Percentiles rank a stretch among this genome's conserved stretches.
Evolutionary conservation across 371 early-diverging fungal genomes (phyloP).

Genomic region (Mortierella sp.): DNA sequence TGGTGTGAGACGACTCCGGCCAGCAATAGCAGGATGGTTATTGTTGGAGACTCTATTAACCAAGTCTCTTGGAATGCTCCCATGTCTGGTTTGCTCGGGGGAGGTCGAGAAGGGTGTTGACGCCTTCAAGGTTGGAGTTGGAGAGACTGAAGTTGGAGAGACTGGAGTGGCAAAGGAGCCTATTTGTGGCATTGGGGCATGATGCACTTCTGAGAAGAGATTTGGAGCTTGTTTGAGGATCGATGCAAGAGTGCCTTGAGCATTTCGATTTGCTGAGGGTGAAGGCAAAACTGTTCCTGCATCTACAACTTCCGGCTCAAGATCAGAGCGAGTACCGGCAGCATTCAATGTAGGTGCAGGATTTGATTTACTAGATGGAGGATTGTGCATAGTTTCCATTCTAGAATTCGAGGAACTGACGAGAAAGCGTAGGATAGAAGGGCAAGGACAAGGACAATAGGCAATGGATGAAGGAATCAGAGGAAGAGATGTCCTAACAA

Average conservation of each 20-base stretch:
- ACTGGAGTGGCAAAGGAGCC: slow-evolving; percentile 3
- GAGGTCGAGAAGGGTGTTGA: not conserved
- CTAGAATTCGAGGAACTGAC: not conserved
- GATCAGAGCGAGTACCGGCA: not conserved
- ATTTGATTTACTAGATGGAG: not conserved
- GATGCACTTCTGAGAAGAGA: slow-evolving; percentile 20
- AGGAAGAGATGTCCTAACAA: too few relatives aligned
- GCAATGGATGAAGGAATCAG: too few relatives aligned
- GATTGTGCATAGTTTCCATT: not conserved
- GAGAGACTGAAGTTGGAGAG: not conserved
- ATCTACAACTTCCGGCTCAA: not conserved
- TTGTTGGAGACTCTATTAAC: too few relatives aligned
- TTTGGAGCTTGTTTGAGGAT: slow-evolving; percentile 24
- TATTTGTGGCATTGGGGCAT: slow-evolving; percentile 16
- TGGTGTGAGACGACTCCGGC: too few relatives aligned
- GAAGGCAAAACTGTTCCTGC: not conserved
- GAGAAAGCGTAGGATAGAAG: not conserved
- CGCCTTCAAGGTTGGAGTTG: not conserved
- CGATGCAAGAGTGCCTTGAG: slow-evolving; percentile 18
- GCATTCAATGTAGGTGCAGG: not conserved
- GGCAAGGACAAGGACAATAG: too few relatives aligned
- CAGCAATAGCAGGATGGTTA: too few relatives aligned
- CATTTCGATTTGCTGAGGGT: not conserved
- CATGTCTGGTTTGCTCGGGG: too few relatives aligned
- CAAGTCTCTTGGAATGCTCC: too few relatives aligned